A percentile compares a stretch with the other conserved stretches of the same genome.
These are phyloP conservation scores for Sporothrix dimorphospora DNA, from an alignment of 2,329 filamentous ascomycete genomes.

Conservation along the genomic window DNA sequence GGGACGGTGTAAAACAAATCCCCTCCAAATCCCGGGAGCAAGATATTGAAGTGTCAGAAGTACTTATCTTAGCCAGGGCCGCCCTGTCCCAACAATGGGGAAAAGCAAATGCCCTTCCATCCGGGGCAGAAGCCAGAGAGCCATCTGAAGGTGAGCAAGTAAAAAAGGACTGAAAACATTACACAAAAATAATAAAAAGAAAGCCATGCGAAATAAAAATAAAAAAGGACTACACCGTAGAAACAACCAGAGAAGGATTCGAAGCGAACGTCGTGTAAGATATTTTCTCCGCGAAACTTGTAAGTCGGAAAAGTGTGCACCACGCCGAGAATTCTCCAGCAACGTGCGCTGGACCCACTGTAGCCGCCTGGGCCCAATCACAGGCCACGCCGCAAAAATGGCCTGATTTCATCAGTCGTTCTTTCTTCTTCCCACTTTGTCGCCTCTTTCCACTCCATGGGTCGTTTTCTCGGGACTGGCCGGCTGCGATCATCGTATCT, in stretches of 20 bases:
- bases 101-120: slow-evolving; percentile 9
- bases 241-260: slow-evolving; percentile 8
- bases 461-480: slow-evolving; percentile 30
- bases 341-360: background rate
- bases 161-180: no score
- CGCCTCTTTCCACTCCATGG: slow-evolving; percentile 21
- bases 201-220: background rate
- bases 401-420: slow-evolving; percentile 29
- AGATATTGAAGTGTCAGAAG: background rate
- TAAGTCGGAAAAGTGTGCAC: background rate
- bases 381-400: slow-evolving; percentile 22
- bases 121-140: background rate
- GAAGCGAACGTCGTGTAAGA: background rate
- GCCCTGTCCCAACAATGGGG: slow-evolving; percentile 16
- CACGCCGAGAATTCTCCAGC: slow-evolving; percentile 23
- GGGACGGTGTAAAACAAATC: background rate
- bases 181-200: background rate
- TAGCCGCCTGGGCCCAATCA: background rate
- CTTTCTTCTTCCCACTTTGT: slow-evolving; percentile 26
- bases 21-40: slow-evolving; percentile 14
- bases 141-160: background rate
- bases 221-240: background rate
- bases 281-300: background rate
- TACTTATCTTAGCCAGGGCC: background rate
- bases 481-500: slow-evolving; percentile 22